A percentile compares a stretch with the other conserved stretches of the same genome.
These are phyloP conservation scores for Diaporthe sp. DNA, from an alignment of 2,329 filamentous ascomycete species.

Conservation along the genomic window DNA sequence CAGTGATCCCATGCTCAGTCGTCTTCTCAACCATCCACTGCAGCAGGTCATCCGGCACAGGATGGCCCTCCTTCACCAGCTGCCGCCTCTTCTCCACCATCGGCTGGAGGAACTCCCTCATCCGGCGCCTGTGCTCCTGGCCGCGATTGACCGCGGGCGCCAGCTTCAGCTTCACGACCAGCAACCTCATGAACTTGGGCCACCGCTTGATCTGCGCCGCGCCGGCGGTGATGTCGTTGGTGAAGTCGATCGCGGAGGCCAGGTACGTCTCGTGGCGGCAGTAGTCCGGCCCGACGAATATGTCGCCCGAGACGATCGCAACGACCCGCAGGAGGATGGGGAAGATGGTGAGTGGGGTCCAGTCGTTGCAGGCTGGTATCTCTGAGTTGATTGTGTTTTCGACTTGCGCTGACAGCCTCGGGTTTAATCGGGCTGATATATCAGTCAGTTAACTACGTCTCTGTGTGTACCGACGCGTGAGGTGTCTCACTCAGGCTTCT, in stretches of 20 bases:
- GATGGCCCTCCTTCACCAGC: conserved; percentile 14
- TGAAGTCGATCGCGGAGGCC: conserved; percentile 56
- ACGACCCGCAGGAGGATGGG: conserved; percentile 54
- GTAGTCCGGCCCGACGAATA: conserved; percentile 58
- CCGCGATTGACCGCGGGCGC: conserved; percentile 13
- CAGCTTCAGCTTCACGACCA: conserved; percentile 25
- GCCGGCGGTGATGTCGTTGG: conserved; percentile 44
- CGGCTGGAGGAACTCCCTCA: conserved; percentile 40
- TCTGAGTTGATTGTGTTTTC: conserved; percentile 29
- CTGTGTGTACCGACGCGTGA: fast-evolving
- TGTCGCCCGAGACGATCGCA: conserved; percentile 54
- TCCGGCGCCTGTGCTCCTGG: conserved; percentile 30
- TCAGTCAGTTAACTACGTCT: fast-evolving
- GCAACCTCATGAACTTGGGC: conserved; percentile 34
- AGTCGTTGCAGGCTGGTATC: conserved; percentile 19
- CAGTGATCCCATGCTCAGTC: conserved; percentile 15
- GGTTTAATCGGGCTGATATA: conserved; percentile 6
- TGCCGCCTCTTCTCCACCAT: conserved; percentile 43
- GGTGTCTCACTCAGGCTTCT: conserved; percentile 1
- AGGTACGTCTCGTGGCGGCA: conserved; percentile 56
- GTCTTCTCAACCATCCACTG: conserved; percentile 53
- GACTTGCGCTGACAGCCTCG: conserved; percentile 25
- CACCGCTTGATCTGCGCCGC: conserved; percentile 47
- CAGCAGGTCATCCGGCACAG: conserved; percentile 55
- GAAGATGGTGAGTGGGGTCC: conserved; percentile 49